Percentiles rank a stretch among this genome's conserved stretches.
Evolutionary conservation across 371 early-diverging fungal species (phyloP).

Genomic region (Quaeritorhiza haematococci): DNA sequence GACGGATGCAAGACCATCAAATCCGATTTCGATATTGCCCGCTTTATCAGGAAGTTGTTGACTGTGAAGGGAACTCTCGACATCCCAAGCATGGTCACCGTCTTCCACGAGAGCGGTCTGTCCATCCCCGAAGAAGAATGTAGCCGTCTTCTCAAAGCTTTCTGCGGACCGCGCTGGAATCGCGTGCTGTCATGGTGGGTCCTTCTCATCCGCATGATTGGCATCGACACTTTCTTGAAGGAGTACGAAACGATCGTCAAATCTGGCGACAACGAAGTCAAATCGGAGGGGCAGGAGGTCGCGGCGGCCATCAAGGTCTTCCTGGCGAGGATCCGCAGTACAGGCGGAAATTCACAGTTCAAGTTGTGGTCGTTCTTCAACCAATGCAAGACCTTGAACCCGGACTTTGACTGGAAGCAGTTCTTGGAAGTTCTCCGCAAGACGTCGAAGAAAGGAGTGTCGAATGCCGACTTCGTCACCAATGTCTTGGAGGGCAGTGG

Average conservation of each 20-base stretch:
- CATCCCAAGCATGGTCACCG: not conserved
- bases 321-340: not conserved
- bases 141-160: not conserved
- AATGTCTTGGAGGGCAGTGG: too few relatives aligned
- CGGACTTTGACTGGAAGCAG: not conserved
- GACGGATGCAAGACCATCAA: not conserved
- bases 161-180: too few relatives aligned
- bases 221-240: not conserved
- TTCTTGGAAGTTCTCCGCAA: too few relatives aligned
- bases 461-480: too few relatives aligned
- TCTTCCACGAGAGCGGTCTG: too few relatives aligned
- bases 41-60: not conserved
- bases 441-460: too few relatives aligned
- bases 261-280: not conserved
- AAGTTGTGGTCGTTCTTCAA: not conserved
- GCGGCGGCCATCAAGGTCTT: not conserved
- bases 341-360: not conserved
- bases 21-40: not conserved
- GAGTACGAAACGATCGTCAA: not conserved
- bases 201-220: not conserved
- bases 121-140: not conserved
- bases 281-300: not conserved
- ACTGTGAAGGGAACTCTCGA: not conserved
- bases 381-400: not conserved
- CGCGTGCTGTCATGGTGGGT: not conserved